phyloP scores from a whole-genome alignment of 495 filamentous ascomycete genomes.

The Talaromyces trachyspermus region DNA sequence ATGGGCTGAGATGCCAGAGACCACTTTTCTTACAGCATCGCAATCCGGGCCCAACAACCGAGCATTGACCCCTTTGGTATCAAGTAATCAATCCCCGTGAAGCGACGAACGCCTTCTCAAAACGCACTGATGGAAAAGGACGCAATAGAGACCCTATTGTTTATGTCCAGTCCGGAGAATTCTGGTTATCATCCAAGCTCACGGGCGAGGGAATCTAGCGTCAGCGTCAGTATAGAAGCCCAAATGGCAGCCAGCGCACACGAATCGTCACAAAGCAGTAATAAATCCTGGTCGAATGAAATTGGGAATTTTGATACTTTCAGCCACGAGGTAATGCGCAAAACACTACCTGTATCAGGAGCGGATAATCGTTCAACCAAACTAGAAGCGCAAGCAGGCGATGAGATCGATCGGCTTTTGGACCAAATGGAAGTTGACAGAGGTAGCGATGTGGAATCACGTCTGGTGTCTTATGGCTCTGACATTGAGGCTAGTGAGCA shows the following conservation, averaged over 20 bases:
- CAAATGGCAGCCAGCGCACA: constrained; percentile 13
- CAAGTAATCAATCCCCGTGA: constrained; percentile 19
- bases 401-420: constrained; percentile 46
- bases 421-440: constrained; percentile 38
- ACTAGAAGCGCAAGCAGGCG: constrained; percentile 32
- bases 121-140: constrained; percentile 74
- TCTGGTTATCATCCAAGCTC: constrained; percentile 45
- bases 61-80: constrained; percentile 8
- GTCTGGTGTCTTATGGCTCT: constrained; percentile 9
- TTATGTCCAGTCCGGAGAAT: constrained; percentile 81
- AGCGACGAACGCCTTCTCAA: constrained; percentile 49
- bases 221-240: constrained; percentile 25
- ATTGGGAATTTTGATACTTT: constrained; percentile 10
- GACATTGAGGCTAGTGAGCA: constrained; percentile 32
- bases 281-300: constrained; percentile 10
- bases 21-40: constrained; percentile 28
- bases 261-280: constrained; percentile 9
- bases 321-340: not conserved
- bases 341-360: not conserved
- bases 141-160: constrained; percentile 78
- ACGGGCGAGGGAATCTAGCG: constrained; percentile 13
- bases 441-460: constrained; percentile 13
- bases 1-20: constrained; percentile 23
- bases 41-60: constrained; percentile 12
- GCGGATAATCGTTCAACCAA: constrained; percentile 9